Base-by-base conservation (phyloP, 805 yeast species). In the Candida dendrica region DNA sequence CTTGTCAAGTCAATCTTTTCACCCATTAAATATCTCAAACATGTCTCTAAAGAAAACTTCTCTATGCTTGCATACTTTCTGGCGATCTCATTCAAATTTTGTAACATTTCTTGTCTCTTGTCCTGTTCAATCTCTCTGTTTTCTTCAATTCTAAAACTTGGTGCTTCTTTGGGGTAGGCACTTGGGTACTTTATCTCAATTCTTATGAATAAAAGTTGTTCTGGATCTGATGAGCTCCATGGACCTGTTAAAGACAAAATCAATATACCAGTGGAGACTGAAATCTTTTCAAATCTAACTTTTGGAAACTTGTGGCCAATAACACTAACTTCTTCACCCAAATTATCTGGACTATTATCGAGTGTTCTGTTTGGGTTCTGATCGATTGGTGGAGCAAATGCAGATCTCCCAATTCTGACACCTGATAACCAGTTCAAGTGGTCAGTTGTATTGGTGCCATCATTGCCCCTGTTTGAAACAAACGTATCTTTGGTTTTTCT, bases 361-460 rank as follows among this genome's bases (percentile, higher is more conserved):
- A 65, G 60, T 1, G 58, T 53, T 35, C 62, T 65, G 27, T 70
- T 61, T 0, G 70, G 65, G 36, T 53, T 53, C 22, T 50, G 52
- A 26, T 53, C 58, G 22, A 53, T 35, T 2, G 53, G 46, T 11
- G 56, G 54, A 1, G 56, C 52, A 39, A 55, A 56, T 8, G 59
- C 59, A 4, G 61, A 50, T 41, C 59, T 39, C 13, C 55, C 55
- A 55, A 91, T 77, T 43, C 89, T 71, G 7, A 91, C 95, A 40
- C 98, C 97, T 0, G 96, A 81, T 32, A 95, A 80, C 98, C 98
- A 91, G 48, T 84, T 81, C 46, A 91, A 65, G 55, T 87, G 95
- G 50, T 82, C 79, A 26, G 76, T 57, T 42, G 75, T 74, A 43
- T 65, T 69, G 6, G 41, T 48, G 4, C 49, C 43, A 17, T 55